phyloP scores from a whole-genome alignment of 2,329 filamentous ascomycete species.

The Scedosporium boydii region DNA sequence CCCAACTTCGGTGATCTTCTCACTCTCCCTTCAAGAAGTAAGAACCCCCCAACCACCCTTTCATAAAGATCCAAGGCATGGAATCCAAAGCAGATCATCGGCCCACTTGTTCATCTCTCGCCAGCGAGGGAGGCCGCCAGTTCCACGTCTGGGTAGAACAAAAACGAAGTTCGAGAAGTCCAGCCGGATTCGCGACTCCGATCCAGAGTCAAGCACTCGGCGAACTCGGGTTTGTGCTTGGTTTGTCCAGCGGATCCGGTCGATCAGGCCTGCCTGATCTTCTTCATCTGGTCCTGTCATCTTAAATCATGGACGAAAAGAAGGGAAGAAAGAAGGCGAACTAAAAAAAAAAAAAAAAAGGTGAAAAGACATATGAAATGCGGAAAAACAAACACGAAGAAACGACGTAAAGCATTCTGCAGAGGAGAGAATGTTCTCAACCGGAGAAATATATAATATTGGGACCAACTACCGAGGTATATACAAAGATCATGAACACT shows the following conservation, averaged over 20 bases:
- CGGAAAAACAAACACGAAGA: background rate
- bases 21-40: too few species aligned
- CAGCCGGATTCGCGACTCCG: background rate
- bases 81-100: background rate
- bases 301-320: background rate
- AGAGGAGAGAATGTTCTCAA: background rate
- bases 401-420: background rate
- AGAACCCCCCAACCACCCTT: too few species aligned
- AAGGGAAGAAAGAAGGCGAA: background rate
- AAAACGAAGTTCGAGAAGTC: background rate
- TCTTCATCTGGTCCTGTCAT: background rate
- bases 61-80: background rate
- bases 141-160: background rate
- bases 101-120: background rate
- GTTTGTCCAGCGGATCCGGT: background rate
- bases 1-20: too few species aligned
- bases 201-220: background rate
- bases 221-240: background rate
- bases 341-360: background rate
- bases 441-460: constrained; percentile 1
- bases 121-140: background rate
- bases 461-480: background rate
- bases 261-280: background rate
- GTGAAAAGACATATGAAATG: background rate
- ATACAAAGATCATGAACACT: background rate